Base-by-base conservation (phyloP, 495 filamentous ascomycete genomes). In the Rostrohypoxylon terebratum region DNA sequence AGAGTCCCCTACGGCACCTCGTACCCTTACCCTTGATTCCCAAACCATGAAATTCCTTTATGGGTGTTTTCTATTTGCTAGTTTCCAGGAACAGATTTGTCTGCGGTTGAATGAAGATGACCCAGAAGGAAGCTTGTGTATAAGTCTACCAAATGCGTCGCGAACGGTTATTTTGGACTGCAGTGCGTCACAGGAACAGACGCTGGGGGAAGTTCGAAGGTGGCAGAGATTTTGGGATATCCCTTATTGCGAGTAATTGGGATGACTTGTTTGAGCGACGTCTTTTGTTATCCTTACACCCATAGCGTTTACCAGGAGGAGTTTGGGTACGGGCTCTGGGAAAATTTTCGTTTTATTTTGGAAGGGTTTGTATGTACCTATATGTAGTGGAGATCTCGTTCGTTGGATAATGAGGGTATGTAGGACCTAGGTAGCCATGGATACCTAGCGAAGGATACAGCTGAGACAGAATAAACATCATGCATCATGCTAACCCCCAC, bases 401-500 rank as follows among this genome's bases (percentile, higher is more conserved):
- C 6, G 28, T 28, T 28, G 28, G 28, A 28, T 28, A 28, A n/a
- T n/a, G n/a, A 8, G 33, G 33, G 33, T 34, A 8, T 34, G 33
- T 34, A 18, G 1, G 47, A 53, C 28, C 9, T n/a, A n/a, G n/a
- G n/a, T n/a, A n/a, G n/a, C n/a, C n/a, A n/a, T n/a, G n/a, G n/a
- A n/a, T n/a, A n/a, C n/a, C n/a, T n/a, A n/a, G n/a, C n/a, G n/a
- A 28, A 28, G 28, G 28, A 28, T 14, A 31, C 0, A 45, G n/a
- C 42, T 18, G 42, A 20, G 18, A 45, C 42, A n/a, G 13, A 5
- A 20, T 45, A 36, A 36, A 55, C 5, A n/a, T 55, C 51, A 55
- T 55, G 51, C 51, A 55, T 55, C 51, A 55, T 21, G 51, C 51
- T 38, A 28, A 58, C 20, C 63, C 18, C 38, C 51, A 34, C 62